phyloP scores from a whole-genome alignment of 140 eudicot genomes.

The Senecio squalidus region DNA sequence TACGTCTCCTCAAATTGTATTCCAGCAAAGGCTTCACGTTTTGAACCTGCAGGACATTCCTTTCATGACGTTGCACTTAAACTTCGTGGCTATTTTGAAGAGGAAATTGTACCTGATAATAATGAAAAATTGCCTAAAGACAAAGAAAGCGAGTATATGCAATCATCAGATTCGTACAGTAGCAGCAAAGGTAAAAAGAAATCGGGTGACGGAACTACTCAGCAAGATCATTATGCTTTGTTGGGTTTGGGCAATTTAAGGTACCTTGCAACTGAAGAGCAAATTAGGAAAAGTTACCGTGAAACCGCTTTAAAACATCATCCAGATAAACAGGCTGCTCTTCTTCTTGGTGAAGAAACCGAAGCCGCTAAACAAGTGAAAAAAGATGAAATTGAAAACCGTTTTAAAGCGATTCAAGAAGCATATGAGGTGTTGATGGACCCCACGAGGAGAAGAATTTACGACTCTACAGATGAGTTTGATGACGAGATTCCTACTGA shows the following conservation, averaged over 20 bases:
- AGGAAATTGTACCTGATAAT: constrained; percentile 34
- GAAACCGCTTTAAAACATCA: constrained; percentile 82
- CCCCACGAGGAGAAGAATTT: constrained; percentile 74
- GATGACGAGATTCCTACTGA: constrained; percentile 90
- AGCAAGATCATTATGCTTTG: constrained; percentile 91
- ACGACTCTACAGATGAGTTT: constrained; percentile 94
- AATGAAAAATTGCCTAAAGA: constrained; percentile 42
- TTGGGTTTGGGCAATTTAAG: constrained; percentile 82
- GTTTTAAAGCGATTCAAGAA: constrained; percentile 88
- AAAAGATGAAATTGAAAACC: constrained; percentile 86
- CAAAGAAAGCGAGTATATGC: constrained; percentile 50
- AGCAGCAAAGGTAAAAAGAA: constrained; percentile 90
- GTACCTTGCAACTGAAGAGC: constrained; percentile 95
- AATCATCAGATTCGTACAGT: constrained; percentile 80
- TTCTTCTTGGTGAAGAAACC: constrained; percentile 66
- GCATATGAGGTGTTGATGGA: constrained; percentile 81
- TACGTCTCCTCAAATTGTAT: constrained; percentile 53
- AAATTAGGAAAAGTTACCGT: constrained; percentile 72
- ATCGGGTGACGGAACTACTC: constrained; percentile 39
- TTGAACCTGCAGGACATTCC: constrained; percentile 84
- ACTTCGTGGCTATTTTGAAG: constrained; percentile 54
- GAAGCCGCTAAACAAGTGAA: constrained; percentile 83
- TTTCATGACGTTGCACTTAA: constrained; percentile 78
- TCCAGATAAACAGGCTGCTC: constrained; percentile 91
- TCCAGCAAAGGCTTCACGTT: constrained; percentile 53